These are phyloP conservation scores for Elongisporangium anandrum DNA, from an alignment of 352 stramenopile species.

Conservation along the genomic window DNA sequence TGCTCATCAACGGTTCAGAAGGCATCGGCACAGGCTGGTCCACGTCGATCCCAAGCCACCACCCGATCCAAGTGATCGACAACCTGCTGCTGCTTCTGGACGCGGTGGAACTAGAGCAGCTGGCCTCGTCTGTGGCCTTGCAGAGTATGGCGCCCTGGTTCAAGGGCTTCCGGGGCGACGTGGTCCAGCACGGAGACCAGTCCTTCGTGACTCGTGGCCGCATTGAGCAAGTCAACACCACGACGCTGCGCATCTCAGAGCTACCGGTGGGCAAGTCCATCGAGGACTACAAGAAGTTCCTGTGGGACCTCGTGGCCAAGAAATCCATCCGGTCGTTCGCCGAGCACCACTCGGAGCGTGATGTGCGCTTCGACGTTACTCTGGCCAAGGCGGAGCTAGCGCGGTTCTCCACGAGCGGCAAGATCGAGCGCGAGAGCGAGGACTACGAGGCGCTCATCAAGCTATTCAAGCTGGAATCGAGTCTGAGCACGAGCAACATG, in stretches of 20 bases:
- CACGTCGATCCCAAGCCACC: slow-evolving; percentile 93
- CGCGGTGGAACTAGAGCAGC: slow-evolving; percentile 38
- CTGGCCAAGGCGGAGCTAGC: slow-evolving; percentile 80
- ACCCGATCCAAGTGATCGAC: slow-evolving; percentile 95
- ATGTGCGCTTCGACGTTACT: slow-evolving; percentile 78
- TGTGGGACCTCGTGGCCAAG: slow-evolving; percentile 91
- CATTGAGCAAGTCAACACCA: slow-evolving; percentile 81
- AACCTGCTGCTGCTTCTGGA: slow-evolving; percentile 89
- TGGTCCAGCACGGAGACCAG: slow-evolving; percentile 66
- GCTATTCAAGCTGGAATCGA: slow-evolving; percentile 93
- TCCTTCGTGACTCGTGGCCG: slow-evolving; percentile 73
- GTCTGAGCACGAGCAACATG: slow-evolving; percentile 97
- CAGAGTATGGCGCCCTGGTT: slow-evolving; percentile 93
- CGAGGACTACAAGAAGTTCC: slow-evolving; percentile 97
- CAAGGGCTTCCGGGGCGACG: slow-evolving; percentile 93
- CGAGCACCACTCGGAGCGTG: slow-evolving; percentile 96
- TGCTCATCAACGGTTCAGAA: slow-evolving; percentile 98
- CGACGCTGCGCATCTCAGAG: slow-evolving; percentile 96
- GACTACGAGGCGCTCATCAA: slow-evolving; percentile 66
- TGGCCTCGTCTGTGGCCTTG: slow-evolving; percentile 24
- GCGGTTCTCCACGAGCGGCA: slow-evolving; percentile 9
- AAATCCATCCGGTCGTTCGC: slow-evolving; percentile 89
- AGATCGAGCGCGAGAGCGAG: slow-evolving; percentile 41
- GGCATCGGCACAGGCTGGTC: slow-evolving; percentile 99
- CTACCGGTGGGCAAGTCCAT: slow-evolving; percentile 97